A percentile compares a stretch with the other conserved stretches of the same genome.
phyloP scores from a whole-genome alignment of 2,329 filamentous ascomycete genomes.

The Stachybotrys chartarum region DNA sequence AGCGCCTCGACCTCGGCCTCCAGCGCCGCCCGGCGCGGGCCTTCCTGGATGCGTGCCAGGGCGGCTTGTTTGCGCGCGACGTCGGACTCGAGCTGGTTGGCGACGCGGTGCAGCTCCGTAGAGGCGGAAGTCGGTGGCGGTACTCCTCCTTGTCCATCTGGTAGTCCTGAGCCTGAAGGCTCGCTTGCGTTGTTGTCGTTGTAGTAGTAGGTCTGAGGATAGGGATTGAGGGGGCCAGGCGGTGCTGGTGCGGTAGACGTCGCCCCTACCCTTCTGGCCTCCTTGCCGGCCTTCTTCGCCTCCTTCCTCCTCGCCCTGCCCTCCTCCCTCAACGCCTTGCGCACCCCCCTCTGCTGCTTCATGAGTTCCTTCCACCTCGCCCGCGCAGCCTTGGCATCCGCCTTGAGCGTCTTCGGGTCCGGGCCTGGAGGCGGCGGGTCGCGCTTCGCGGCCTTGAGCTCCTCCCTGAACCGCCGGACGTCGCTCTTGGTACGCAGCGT shows the following conservation, averaged over 20 bases:
- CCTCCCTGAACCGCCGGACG: conserved; percentile 31
- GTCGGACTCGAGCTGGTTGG: conserved; percentile 24
- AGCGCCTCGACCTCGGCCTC: conserved; percentile 32
- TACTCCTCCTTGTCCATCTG: background rate
- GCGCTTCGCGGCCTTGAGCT: conserved; percentile 34
- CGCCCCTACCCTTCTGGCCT: too few relatives aligned
- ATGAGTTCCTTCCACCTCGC: conserved; percentile 30
- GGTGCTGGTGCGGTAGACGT: too few relatives aligned
- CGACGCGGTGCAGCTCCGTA: conserved; percentile 26
- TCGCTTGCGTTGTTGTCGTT: too few relatives aligned
- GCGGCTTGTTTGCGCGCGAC: conserved; percentile 22
- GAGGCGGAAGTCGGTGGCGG: conserved; percentile 11
- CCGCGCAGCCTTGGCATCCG: conserved; percentile 36
- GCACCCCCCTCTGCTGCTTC: conserved; percentile 17
- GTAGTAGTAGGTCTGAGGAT: too few relatives aligned
- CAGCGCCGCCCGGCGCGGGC: conserved; percentile 11
- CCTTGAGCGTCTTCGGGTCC: conserved; percentile 28
- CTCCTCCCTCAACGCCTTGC: conserved; percentile 24
- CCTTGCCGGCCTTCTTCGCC: conserved; percentile 3
- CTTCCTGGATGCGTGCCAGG: conserved; percentile 12
- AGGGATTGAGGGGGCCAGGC: too few relatives aligned
- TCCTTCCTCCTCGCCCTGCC: conserved; percentile 12
- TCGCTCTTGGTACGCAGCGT: conserved; percentile 39
- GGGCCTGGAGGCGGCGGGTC: background rate
- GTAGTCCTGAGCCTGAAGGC: too few relatives aligned